phyloP scores from a whole-genome alignment of 2,329 filamentous ascomycete species.

The Xylogone sp. region DNA sequence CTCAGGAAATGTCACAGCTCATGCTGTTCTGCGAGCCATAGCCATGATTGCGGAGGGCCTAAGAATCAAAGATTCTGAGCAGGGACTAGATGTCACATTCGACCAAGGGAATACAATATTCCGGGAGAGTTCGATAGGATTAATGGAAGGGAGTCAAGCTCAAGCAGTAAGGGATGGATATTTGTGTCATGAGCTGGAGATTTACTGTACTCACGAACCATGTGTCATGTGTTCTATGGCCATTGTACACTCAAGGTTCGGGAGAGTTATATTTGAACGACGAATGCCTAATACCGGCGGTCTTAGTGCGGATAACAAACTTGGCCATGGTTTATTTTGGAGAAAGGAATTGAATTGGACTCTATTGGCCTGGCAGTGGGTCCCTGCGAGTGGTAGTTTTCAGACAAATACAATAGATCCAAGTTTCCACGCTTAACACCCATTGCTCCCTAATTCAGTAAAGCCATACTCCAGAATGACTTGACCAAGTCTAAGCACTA shows the following conservation, averaged over 20 bases:
- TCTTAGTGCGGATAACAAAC: conserved; percentile 69
- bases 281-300: conserved; percentile 80
- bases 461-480: too few species aligned
- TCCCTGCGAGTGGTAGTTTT: conserved; percentile 21
- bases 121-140: conserved; percentile 64
- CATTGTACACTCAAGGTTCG: conserved; percentile 89
- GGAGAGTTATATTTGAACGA: conserved; percentile 74
- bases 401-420: conserved; percentile 22
- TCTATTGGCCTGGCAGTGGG: conserved; percentile 74
- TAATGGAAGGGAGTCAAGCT: conserved; percentile 54
- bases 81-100: conserved; percentile 17
- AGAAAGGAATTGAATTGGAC: conserved; percentile 82
- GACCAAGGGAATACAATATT: conserved; percentile 47
- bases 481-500: too few species aligned
- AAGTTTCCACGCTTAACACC: background rate
- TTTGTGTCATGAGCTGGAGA: conserved; percentile 86
- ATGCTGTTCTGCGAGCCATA: conserved; percentile 74
- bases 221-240: conserved; percentile 98
- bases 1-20: conserved; percentile 71
- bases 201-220: conserved; percentile 93
- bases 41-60: conserved; percentile 71
- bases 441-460: background rate
- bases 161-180: conserved; percentile 72
- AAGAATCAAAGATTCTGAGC: conserved; percentile 22
- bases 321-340: conserved; percentile 67